A percentile compares a stretch with the other conserved stretches of the same genome.
These are phyloP conservation scores for Umbelopsis sp. DNA, from an alignment of 192 early-diverging fungal genomes.

Conservation along the genomic window DNA sequence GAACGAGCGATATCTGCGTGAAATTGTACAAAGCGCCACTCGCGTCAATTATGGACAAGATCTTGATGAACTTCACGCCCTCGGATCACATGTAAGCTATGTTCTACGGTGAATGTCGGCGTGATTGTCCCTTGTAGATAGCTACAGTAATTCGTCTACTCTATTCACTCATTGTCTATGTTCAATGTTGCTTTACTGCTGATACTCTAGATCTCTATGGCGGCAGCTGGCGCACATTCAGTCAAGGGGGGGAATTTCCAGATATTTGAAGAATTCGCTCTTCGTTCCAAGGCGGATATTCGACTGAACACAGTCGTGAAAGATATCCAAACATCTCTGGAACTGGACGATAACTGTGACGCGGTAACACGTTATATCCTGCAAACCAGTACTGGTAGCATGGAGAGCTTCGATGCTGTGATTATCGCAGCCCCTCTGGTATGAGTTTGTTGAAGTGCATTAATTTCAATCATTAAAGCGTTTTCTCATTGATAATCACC, in stretches of 20 bases:
- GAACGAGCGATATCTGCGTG: conserved; percentile 37
- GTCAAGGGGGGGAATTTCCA: conserved; percentile 60
- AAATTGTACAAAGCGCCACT: conserved; percentile 59
- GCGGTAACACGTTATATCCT: conserved; percentile 31
- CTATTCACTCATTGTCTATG: too few relatives aligned
- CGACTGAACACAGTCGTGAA: conserved; percentile 47
- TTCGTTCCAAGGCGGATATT: conserved; percentile 43
- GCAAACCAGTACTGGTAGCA: conserved; percentile 32
- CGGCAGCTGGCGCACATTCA: conserved; percentile 44
- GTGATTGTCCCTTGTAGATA: too few relatives aligned
- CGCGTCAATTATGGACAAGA: conserved; percentile 69
- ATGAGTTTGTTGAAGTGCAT: too few relatives aligned
- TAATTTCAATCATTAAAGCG: too few relatives aligned
- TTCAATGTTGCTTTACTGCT: not conserved
- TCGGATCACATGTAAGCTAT: conserved; percentile 48
- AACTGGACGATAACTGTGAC: conserved; percentile 6
- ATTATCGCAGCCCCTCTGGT: conserved; percentile 63
- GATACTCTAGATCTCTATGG: conserved; percentile 44
- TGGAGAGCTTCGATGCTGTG: conserved; percentile 57
- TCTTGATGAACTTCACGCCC: conserved; percentile 56
- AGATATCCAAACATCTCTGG: conserved; percentile 29
- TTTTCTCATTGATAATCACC: too few relatives aligned
- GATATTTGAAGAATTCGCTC: conserved; percentile 61
- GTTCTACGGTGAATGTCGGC: not conserved
- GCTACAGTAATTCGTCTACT: too few relatives aligned